phyloP scores from a whole-genome alignment of 75 land plant species.

The Adiantum capillusveneris region DNA sequence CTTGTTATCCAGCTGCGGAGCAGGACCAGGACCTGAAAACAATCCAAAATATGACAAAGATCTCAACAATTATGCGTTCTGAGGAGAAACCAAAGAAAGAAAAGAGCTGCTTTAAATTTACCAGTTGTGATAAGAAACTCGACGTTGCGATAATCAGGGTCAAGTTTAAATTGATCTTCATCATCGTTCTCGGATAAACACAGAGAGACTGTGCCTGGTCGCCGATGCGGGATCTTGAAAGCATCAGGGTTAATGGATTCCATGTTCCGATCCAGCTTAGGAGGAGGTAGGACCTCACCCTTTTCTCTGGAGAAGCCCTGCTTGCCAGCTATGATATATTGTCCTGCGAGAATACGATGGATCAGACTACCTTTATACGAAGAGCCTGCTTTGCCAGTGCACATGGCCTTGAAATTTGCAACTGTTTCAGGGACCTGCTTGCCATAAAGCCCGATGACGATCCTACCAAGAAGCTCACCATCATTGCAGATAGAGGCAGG shows the following conservation, averaged over 20 bases:
- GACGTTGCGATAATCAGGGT: constrained; percentile 66
- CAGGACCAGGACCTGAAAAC: constrained; percentile 90
- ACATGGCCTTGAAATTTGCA: constrained; percentile 68
- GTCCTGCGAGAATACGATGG: constrained; percentile 77
- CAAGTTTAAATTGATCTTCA: constrained; percentile 56
- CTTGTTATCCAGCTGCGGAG: constrained; percentile 71
- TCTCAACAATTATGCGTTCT: too few species aligned
- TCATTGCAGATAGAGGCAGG: constrained; percentile 22
- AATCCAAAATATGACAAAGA: constrained; percentile 26
- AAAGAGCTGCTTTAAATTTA: background rate
- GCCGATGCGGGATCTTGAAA: constrained; percentile 46
- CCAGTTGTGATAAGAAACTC: constrained; percentile 88
- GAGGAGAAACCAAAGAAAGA: background rate
- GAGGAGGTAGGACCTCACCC: constrained; percentile 48
- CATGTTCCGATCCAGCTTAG: constrained; percentile 35
- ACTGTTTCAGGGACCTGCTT: constrained; percentile 65
- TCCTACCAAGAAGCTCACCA: constrained; percentile 64
- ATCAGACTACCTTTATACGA: constrained; percentile 57
- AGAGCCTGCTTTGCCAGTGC: constrained; percentile 39
- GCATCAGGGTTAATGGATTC: constrained; percentile 58
- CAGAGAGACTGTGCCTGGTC: constrained; percentile 74
- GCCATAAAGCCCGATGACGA: constrained; percentile 89
- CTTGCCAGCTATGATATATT: constrained; percentile 64
- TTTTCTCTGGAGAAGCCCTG: constrained; percentile 53
- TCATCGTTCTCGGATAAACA: constrained; percentile 88